Evolutionary conservation across 805 yeast species (phyloP).

Genomic region (Candida michaelii): DNA sequence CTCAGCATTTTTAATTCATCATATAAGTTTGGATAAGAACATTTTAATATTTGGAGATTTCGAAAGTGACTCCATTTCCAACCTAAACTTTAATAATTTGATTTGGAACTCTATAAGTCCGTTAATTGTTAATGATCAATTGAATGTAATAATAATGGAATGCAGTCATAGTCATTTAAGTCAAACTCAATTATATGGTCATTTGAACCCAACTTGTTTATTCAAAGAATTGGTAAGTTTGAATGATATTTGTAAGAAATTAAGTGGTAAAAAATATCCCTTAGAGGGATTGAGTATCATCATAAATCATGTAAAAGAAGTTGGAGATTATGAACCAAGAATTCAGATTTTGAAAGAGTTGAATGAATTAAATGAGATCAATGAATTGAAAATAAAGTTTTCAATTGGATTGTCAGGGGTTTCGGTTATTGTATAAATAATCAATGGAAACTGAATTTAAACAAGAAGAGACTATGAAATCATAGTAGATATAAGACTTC

Average conservation of each 20-base stretch:
- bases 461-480: too few species aligned
- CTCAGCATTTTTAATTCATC: slow-evolving; percentile 57
- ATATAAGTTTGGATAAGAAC: slow-evolving; percentile 21
- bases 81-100: slow-evolving; percentile 29
- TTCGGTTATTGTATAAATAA: too few species aligned
- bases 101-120: slow-evolving; percentile 63
- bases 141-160: slow-evolving; percentile 68
- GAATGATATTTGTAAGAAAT: slow-evolving; percentile 15
- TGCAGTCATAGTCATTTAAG: slow-evolving; percentile 54
- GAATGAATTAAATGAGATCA: slow-evolving; percentile 32
- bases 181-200: slow-evolving; percentile 65
- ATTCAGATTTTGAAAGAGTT: slow-evolving; percentile 50
- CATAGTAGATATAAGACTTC: slow-evolving; percentile 20
- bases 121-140: slow-evolving; percentile 31
- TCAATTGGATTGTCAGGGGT: slow-evolving; percentile 59
- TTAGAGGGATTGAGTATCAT: slow-evolving; percentile 47
- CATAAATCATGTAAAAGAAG: slow-evolving; percentile 47
- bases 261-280: slow-evolving; percentile 23
- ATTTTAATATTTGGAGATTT: slow-evolving; percentile 80
- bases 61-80: slow-evolving; percentile 61
- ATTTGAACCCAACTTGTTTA: slow-evolving; percentile 66
- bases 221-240: slow-evolving; percentile 52
- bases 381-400: slow-evolving; percentile 45
- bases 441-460: too few species aligned
- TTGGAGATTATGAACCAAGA: slow-evolving; percentile 54